Evolutionary conservation across 345 rosid genomes (phyloP).

Genomic region (Sisymbrium irio): DNA sequence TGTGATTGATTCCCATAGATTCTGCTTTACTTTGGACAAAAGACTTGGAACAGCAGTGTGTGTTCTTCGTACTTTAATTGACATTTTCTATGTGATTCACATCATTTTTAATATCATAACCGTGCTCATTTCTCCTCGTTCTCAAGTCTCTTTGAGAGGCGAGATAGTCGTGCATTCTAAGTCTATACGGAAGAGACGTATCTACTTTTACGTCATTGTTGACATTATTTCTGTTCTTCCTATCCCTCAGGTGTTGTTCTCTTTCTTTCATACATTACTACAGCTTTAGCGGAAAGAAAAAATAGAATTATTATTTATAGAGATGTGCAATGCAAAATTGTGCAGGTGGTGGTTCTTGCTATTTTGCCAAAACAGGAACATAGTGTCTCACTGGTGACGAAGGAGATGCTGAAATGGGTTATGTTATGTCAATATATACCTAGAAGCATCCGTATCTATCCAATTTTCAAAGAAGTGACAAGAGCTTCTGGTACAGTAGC

Average conservation of each 20-base stretch:
- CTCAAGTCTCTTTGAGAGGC: slow-evolving; percentile 7
- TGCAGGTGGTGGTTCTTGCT: too few relatives aligned
- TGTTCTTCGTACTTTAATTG: slow-evolving; percentile 18
- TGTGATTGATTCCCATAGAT: neutral
- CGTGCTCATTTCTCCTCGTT: neutral
- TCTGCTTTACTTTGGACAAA: slow-evolving; percentile 20
- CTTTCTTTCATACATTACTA: neutral
- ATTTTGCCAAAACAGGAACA: slow-evolving; percentile 11
- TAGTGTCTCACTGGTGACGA: slow-evolving; percentile 8
- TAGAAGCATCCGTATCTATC: slow-evolving; percentile 28
- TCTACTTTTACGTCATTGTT: slow-evolving; percentile 2
- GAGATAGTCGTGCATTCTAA: neutral
- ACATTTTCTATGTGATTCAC: slow-evolving; percentile 15
- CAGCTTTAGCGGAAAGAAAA: too few relatives aligned
- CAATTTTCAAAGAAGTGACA: slow-evolving; percentile 15
- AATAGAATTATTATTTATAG: neutral
- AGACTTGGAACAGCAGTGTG: slow-evolving; percentile 2
- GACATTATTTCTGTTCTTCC: slow-evolving; percentile 30
- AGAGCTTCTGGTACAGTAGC: slow-evolving; percentile 24
- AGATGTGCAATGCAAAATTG: too few relatives aligned
- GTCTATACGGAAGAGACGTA: neutral
- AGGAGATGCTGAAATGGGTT: slow-evolving; percentile 15
- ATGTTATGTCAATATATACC: slow-evolving; percentile 24
- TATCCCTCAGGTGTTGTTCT: slow-evolving; percentile 28
- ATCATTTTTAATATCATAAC: neutral